Conservation (phyloP, 352 stramenopile genomes). For the Pythium folliculosum region DNA sequence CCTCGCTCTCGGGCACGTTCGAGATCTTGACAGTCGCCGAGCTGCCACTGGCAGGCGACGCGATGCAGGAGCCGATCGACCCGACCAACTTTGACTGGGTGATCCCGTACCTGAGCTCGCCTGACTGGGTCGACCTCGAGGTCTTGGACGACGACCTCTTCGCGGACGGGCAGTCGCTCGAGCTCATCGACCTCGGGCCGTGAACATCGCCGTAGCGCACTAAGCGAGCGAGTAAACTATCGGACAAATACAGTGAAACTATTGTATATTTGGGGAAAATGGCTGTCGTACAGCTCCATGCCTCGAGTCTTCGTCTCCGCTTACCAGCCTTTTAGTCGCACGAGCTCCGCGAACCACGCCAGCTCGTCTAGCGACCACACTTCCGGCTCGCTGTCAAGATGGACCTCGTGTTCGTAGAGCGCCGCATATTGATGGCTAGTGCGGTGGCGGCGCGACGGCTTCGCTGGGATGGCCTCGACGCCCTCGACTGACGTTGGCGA, state of each 20-base stretch:
- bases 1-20: not conserved
- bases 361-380: not conserved
- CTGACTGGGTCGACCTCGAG: not conserved
- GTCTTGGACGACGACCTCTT: not conserved
- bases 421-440: too few relatives aligned
- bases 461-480: not conserved
- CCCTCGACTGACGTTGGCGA: not conserved
- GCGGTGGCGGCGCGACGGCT: too few relatives aligned
- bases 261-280: too few relatives aligned
- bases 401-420: too few relatives aligned
- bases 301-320: not conserved
- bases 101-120: not conserved
- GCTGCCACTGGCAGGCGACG: not conserved
- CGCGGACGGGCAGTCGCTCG: not conserved
- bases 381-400: too few relatives aligned
- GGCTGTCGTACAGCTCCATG: too few relatives aligned
- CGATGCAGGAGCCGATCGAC: not conserved
- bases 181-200: not conserved
- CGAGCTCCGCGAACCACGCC: not conserved
- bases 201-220: not conserved
- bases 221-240: too few relatives aligned
- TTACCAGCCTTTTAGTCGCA: not conserved
- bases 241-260: too few relatives aligned
- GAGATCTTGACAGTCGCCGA: not conserved
- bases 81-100: not conserved